Base-by-base conservation (phyloP, 805 yeast genomes). In the Naumovozyma baii region DNA sequence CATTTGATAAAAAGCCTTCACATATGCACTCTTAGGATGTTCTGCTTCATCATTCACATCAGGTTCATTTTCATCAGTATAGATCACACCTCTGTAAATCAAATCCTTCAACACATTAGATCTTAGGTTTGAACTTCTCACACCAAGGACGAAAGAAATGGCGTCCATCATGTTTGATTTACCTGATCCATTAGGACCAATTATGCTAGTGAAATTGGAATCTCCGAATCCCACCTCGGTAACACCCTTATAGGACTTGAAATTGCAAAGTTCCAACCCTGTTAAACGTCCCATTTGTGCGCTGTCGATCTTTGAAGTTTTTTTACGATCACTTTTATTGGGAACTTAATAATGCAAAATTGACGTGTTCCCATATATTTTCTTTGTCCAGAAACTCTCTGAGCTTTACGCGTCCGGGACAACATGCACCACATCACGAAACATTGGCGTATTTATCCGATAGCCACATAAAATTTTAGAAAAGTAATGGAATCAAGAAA, bases 131-230 rank as follows among this genome's bases (percentile, higher is more conserved):
- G 70, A 63, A 16, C 86, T 73, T 49, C 81, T 69, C 36, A 90
- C 78, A 18, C 98, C 98, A 29, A 92, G 69, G 7, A 90, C 97
- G 60, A 92, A 92, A 16, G 96, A 81, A 34, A 92, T 82, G 28
- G 98, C 96, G 59, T 92, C 98, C 83, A 92, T 88, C 78, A 92
- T 83, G 56, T 92, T 92, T 32, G 95, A 83, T 64, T 92, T 92
- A 5, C 98, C 98, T 1, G 96, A 83, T 26, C 98, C 98, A 69
- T 92, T 92, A n/a, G 97, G 97, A 1, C 98, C 98, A 42, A 92
- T 83, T 45, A 92, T 84, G 34, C 94, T 80, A 1, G 95, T 85
- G 66, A 92, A 92, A 44, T 73, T 69, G 0, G 88, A 74, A 10
- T 79, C 70, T 0, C 96, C 96, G 61, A 92, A 83, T 2, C 92